These are phyloP conservation scores for Arabidopsis suecica DNA, from an alignment of 345 rosid genomes.

Conservation along the genomic window DNA sequence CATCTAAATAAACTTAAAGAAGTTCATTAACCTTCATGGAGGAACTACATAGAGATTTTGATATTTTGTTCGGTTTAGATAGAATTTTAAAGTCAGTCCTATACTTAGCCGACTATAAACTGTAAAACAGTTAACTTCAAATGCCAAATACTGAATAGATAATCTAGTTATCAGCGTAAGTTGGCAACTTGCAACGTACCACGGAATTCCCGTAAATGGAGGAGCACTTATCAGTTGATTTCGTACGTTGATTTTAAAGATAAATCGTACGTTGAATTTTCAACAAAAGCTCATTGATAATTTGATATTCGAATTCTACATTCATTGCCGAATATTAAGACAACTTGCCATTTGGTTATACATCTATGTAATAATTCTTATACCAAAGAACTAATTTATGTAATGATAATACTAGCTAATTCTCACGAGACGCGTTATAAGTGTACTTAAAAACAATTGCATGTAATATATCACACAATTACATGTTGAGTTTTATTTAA, in stretches of 20 bases:
- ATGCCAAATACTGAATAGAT: not conserved
- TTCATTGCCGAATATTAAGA: conserved; percentile 16
- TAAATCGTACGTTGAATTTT: conserved; percentile 29
- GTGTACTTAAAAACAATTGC: not conserved
- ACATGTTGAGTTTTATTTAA: not conserved
- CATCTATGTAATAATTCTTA: not conserved
- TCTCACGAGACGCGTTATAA: not conserved
- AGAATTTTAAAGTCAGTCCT: not conserved
- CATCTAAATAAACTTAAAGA: too few species aligned
- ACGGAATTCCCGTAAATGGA: conserved; percentile 41
- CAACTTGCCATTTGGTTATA: conserved; percentile 19
- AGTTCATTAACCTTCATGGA: too few species aligned
- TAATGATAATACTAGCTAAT: not conserved
- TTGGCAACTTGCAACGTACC: conserved; percentile 42
- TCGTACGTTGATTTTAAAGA: conserved; percentile 17
- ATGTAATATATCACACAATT: not conserved
- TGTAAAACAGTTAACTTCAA: conserved; percentile 31
- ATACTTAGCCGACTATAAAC: not conserved
- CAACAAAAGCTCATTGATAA: conserved; percentile 10
- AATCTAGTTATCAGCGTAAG: not conserved
- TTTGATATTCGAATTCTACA: not conserved
- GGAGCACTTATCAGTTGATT: conserved; percentile 40
- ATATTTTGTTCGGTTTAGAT: not conserved
- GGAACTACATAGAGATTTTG: not conserved
- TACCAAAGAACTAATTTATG: not conserved